Conservation (phyloP, 352 stramenopile species). For the Globisporangium canariense region DNA sequence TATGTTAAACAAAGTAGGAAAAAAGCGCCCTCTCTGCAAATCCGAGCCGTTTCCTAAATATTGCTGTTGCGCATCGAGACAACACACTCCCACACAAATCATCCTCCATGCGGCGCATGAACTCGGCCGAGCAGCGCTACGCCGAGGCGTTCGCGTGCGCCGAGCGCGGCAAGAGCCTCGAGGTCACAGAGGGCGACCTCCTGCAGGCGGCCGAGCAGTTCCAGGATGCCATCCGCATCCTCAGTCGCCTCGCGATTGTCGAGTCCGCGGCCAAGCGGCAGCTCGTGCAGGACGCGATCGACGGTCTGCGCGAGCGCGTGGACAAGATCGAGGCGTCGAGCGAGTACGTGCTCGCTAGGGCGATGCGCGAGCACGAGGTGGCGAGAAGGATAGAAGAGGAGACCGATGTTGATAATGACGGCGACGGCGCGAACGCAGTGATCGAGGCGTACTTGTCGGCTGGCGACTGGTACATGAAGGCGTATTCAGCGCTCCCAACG, state of each 20-base stretch:
- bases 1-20: background rate
- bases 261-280: slow-evolving; percentile 69
- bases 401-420: background rate
- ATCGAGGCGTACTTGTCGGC: slow-evolving; percentile 57
- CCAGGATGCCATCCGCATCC: slow-evolving; percentile 51
- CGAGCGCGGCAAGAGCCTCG: slow-evolving; percentile 38
- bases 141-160: slow-evolving; percentile 56
- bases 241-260: slow-evolving; percentile 64
- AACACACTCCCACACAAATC: background rate
- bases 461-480: slow-evolving; percentile 68
- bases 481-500: slow-evolving; percentile 35
- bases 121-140: slow-evolving; percentile 54
- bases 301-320: slow-evolving; percentile 47
- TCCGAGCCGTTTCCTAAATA: background rate
- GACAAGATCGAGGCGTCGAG: slow-evolving; percentile 31
- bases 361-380: slow-evolving; percentile 35
- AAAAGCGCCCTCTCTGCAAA: background rate
- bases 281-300: slow-evolving; percentile 51
- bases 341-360: slow-evolving; percentile 28
- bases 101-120: slow-evolving; percentile 14
- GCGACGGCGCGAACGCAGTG: background rate
- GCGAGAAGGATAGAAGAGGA: slow-evolving; percentile 23
- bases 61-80: background rate
- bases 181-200: slow-evolving; percentile 2
- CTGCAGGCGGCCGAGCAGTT: slow-evolving; percentile 41